Conservation (phyloP, 371 early-diverging fungal species). For the Mortierella sp. region DNA sequence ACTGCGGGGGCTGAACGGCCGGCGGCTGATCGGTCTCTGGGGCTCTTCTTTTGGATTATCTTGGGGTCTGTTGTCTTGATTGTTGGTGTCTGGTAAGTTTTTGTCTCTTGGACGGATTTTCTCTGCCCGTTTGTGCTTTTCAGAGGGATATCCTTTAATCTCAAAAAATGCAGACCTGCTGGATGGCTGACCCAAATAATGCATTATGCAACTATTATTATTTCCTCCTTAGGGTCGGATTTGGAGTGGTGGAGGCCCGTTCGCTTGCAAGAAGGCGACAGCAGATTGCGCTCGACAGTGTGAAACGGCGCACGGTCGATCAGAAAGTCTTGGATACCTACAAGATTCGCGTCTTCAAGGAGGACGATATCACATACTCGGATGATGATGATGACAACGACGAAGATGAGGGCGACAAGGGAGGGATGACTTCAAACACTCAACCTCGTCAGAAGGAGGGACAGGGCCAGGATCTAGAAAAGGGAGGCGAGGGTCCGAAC, state of each 20-base stretch:
- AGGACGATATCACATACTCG: constrained; percentile 37
- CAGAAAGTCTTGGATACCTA: constrained; percentile 43
- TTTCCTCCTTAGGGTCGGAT: constrained; percentile 32
- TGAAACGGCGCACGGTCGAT: constrained; percentile 39
- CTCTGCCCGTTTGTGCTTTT: not conserved
- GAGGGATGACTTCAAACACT: not conserved
- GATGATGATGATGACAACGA: constrained; percentile 19
- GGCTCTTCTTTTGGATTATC: constrained; percentile 52
- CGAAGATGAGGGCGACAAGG: not conserved
- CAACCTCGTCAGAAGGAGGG: not conserved
- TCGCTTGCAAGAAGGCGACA: constrained; percentile 28
- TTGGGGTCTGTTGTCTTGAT: constrained; percentile 42
- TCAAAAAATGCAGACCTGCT: not conserved
- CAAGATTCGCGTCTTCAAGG: constrained; percentile 38
- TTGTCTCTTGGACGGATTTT: not conserved
- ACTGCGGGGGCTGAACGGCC: constrained; percentile 15
- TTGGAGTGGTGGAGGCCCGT: constrained; percentile 49
- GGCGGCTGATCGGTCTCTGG: constrained; percentile 31
- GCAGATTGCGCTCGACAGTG: constrained; percentile 31
- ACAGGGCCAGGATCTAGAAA: not conserved
- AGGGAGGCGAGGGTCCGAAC: not conserved
- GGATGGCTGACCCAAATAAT: not conserved
- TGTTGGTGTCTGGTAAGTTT: constrained; percentile 45
- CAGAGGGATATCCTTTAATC: not conserved
- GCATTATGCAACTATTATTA: not conserved